These are phyloP conservation scores for Pyrenochaeta sp. DNA, from an alignment of 2,329 filamentous ascomycete species.

Conservation along the genomic window DNA sequence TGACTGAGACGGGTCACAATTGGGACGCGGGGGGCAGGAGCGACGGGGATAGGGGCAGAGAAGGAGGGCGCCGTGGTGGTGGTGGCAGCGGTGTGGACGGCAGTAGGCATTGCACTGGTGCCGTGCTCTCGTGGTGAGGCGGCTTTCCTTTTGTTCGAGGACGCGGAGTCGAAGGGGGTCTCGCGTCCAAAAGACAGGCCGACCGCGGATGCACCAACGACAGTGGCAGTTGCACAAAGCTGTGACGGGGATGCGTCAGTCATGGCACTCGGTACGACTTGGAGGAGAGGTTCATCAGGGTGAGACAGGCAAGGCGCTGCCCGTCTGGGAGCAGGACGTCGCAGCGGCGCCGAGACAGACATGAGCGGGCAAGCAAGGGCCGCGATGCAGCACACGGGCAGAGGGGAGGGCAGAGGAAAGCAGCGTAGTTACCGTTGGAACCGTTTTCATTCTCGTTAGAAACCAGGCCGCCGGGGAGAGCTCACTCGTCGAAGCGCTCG, in stretches of 20 bases:
- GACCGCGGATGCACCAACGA: constrained; percentile 65
- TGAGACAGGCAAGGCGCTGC: constrained; percentile 35
- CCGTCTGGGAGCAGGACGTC: constrained; percentile 29
- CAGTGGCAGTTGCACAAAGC: constrained; percentile 69
- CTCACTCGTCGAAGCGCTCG: constrained; percentile 48
- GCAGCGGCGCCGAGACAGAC: constrained; percentile 30
- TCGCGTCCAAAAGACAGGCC: constrained; percentile 65
- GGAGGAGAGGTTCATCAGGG: constrained; percentile 26
- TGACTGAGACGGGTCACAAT: constrained; percentile 33
- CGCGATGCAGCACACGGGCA: too few species aligned
- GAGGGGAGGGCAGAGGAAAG: constrained; percentile 27
- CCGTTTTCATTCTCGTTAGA: constrained; percentile 55
- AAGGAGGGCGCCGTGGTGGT: constrained; percentile 33
- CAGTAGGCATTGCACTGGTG: constrained; percentile 36
- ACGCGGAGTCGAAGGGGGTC: constrained; percentile 47
- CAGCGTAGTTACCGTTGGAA: constrained; percentile 52
- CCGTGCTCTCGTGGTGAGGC: constrained; percentile 42
- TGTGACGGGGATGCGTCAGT: constrained; percentile 52
- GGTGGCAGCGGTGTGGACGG: constrained; percentile 33
- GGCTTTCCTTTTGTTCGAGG: constrained; percentile 50
- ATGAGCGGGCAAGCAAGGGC: constrained; percentile 44
- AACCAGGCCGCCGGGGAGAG: constrained; percentile 45
- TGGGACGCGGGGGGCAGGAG: constrained; percentile 35
- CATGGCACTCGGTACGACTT: constrained; percentile 37
- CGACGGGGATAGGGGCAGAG: constrained; percentile 30